Base-by-base conservation (phyloP, 108 stramenopile species). In the Cyclotella atomus region DNA sequence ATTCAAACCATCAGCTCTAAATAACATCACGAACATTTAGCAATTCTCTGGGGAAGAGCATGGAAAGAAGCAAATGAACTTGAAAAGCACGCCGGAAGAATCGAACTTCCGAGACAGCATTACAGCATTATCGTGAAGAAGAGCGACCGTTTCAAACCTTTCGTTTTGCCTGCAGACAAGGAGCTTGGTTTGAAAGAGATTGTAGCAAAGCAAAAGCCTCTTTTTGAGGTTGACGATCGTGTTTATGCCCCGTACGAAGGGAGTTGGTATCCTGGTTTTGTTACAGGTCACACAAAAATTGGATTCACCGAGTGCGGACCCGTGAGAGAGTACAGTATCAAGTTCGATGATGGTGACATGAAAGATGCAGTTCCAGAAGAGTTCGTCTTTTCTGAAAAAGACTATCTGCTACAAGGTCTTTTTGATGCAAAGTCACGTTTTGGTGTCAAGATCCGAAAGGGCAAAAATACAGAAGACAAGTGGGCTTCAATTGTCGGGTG, bases 61-160 rank as follows among this genome's bases (percentile, higher is more conserved):
- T 73, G 55, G 19, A 73, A 73, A 53, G 21, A 41, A 10, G 61
- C 71, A 19, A 41, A 46, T 64, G 71, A 73, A 19, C 49, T 73
- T 17, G 62, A 64, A 38, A 73, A 72, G 32, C 71, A 72, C 24
- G 62, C 12, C 47, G 71, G 60, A 3, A 14, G 14, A 10, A 34
- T 64, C 2, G 60, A 63, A 27, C 19, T 73, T 34, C 62, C 71
- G 4, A n/a, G 54, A 3, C 33, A 35, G 24, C 35, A 47, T 21
- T 61, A 71, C 33, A 25, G 30, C 29, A 2, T 28, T 5, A 41
- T 71, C 9, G 3, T 41, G 7, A 20, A 4, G 15, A 12, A 6
- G 6, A 41, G 12, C 12, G 38, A 12, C 38, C 38, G 38, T 12
- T 12, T 41, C 38, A 41, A 41, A 41, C 9, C 38, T 41, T 12